Evolutionary conservation across 2,329 filamentous ascomycete genomes (phyloP), one percentile per base, ranked within the genome.

Genomic region (Epichloe uncinata): DNA sequence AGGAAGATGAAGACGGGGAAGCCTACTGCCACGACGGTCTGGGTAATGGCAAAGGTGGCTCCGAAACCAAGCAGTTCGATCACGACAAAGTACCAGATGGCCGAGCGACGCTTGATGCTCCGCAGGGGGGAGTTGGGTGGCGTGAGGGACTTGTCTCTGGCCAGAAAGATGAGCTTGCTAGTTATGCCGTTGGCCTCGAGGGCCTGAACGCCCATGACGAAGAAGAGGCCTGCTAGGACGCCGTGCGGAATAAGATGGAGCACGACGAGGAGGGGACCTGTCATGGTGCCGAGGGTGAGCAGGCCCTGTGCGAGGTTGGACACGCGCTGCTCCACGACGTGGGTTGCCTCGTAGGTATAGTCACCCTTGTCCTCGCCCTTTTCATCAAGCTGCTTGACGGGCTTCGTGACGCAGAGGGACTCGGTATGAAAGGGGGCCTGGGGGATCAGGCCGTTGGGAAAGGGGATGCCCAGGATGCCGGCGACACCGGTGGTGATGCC

Each of bases 351-450:
- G 42, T 72, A 72, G 18, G 64, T 63, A 56, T 72, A 70, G 50
- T 79, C 75, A 50, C 78, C 79, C 57, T 82, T 82, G 55, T 73
- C 70, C 43, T 70, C 66, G 52, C 69, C 69, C 34, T 69, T 73
- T 52, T 80, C 78, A 48, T 82, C 76, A 9, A 66, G 61, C 26
- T 77, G 70, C 49, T 75, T 71, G 22, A 70, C 62, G 12, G 74
- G 63, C 43, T 73, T 69, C 5, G 82, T 87, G 43, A 89, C 84
- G 63, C 85, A 90, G 38, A 91, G 79, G 0, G 85, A 82, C 41
- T 82, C 76, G 9, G 86, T 91, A 64, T 91, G 86, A 64, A 90
- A 90, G 1, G 86, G 86, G 0, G 86, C 86, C 66, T 91, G 86
- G 0, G 86, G 86, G 56, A 91, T 90, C 30, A 91, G 78, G 34